Conservation (phyloP, 75 land plant genomes). For the Picea glauca region DNA sequence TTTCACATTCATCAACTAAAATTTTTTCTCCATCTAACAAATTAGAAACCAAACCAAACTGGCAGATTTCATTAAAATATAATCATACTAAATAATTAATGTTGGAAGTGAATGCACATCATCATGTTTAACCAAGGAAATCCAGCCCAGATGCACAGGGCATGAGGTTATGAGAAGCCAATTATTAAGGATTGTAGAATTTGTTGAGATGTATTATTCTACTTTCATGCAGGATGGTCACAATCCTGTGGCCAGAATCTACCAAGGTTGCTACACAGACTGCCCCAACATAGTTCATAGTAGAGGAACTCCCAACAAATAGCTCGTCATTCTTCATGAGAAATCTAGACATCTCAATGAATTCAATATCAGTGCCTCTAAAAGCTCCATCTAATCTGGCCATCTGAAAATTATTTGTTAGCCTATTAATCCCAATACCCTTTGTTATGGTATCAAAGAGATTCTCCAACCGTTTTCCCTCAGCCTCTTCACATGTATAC, state of each 20-base stretch:
- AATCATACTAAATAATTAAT: background rate
- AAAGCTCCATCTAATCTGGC: conserved; percentile 93
- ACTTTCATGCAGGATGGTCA: conserved; percentile 94
- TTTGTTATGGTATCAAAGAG: conserved; percentile 98
- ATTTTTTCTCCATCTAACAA: no score
- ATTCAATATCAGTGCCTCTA: conserved; percentile 87
- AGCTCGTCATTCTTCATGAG: conserved; percentile 88
- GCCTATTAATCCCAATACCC: conserved; percentile 94
- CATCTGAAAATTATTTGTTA: conserved; percentile 81
- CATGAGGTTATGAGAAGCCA: conserved; percentile 60
- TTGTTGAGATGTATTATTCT: conserved; percentile 95
- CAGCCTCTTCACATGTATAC: conserved; percentile 96
- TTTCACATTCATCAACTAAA: no score
- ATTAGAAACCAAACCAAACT: no score
- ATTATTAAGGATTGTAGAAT: conserved; percentile 63
- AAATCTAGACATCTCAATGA: conserved; percentile 97
- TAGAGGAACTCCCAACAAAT: conserved; percentile 96
- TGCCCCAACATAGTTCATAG: conserved; percentile 98
- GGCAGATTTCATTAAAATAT: background rate
- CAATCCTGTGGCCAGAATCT: conserved; percentile 96
- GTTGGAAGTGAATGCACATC: background rate
- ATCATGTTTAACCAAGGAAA: conserved; percentile 36
- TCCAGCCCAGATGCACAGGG: conserved; percentile 76
- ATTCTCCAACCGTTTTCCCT: conserved; percentile 84
- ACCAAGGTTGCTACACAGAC: conserved; percentile 64